Conservation (phyloP, 257 asterid genomes). For the Solanum commersonii region DNA sequence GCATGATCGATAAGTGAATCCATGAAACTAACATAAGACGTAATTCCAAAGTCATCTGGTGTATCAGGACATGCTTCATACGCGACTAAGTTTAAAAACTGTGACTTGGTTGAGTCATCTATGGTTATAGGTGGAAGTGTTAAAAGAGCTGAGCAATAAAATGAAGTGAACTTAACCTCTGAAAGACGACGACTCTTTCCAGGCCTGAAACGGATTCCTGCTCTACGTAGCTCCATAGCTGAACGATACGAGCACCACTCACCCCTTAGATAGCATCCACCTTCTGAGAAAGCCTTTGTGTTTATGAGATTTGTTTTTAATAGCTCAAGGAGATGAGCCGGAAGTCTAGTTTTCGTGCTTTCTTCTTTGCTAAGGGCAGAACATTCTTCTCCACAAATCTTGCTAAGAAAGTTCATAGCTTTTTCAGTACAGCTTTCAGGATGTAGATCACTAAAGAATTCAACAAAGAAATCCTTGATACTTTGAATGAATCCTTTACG, state of each 20-base stretch:
- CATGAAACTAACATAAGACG: conserved; percentile 1
- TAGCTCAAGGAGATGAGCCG: background rate
- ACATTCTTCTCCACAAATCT: background rate
- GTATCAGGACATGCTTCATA: conserved; percentile 3
- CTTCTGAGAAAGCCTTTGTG: background rate
- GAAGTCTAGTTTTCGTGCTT: background rate
- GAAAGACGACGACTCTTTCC: background rate
- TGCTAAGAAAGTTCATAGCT: background rate
- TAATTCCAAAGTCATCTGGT: background rate
- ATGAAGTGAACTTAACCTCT: background rate
- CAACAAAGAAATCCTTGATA: background rate
- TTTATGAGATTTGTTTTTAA: background rate
- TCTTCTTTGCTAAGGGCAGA: background rate
- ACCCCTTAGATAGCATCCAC: background rate
- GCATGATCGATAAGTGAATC: conserved; percentile 1
- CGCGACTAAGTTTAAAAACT: conserved; percentile 1
- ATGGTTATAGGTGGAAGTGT: conserved; percentile 1
- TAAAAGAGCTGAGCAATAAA: background rate
- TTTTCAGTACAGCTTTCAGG: background rate
- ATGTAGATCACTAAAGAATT: background rate
- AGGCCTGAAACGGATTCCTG: background rate
- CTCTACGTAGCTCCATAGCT: background rate
- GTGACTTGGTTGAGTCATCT: background rate
- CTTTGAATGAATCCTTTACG: background rate
- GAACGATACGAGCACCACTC: conserved; percentile 2